Evolutionary conservation across 192 early-diverging fungal genomes (phyloP), one percentile per base, ranked within the genome.

Genomic region (Coemansia asiatica): DNA sequence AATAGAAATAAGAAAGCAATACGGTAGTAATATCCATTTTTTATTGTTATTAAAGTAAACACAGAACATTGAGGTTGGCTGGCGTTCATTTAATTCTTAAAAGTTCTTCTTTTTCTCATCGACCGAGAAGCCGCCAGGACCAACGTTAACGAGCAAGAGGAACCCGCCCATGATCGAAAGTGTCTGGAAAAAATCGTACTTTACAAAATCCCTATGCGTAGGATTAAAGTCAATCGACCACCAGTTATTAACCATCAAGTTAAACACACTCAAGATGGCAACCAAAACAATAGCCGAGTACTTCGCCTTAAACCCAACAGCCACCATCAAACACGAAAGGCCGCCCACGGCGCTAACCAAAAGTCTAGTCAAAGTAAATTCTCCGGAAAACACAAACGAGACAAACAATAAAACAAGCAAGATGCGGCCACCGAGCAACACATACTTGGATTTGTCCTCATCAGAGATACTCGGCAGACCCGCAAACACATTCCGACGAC

Each of bases 151-250:
- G 23, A 98, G 86, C 50, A 98, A 81, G 35, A 98, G 83, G 73
- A 98, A 93, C 40, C 96, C 96, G 56, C 96, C 96, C 87, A 94
- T 88, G 83, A 96, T 95, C 13, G 91, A 92, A 54, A 96, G 81
- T 1, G 91, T 97, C 81, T 98, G 96, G 89, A 97, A 98, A 76
- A 98, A 98, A 83, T 98, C 96, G 75, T 97, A 98, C 72, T 95
- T 91, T 65, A 95, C 88, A 76, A 95, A 98, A 62, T 98, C 94
- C 72, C 90, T 82, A 69, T 91, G 89, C 7, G 88, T 87, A 54
- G 91, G 90, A 50, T 82, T 82, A 61, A 89, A 90, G 71, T 92
- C 90, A 46, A 91, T 85, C 4, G 90, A 86, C 95, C 95, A 97
- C 86, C 92, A 98, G 86, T 98, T 97, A 82, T 98, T 98, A 56